Conservation (phyloP, 1,284 basidiomycete species). For the Cutaneotrichosporon cyanovorans region DNA sequence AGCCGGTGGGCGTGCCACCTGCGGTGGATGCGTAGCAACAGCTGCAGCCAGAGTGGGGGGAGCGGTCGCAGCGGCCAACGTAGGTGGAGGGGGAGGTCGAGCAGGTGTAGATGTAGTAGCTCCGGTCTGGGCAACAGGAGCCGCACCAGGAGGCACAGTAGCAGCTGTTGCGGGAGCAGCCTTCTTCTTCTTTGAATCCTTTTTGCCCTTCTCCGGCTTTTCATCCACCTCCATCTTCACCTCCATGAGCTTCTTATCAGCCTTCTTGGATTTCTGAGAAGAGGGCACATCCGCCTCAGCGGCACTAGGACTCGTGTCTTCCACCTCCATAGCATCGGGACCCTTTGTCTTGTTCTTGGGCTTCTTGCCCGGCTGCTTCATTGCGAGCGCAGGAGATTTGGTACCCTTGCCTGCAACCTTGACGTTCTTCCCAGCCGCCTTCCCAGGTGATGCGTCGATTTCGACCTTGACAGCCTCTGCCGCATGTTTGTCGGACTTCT, state of each 20-base stretch:
- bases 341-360: constrained; percentile 2
- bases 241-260: no score
- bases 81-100: background rate
- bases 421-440: constrained; percentile 5
- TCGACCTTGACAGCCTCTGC: constrained; percentile 4
- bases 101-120: background rate
- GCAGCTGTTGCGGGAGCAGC: background rate
- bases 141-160: background rate
- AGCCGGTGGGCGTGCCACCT: background rate
- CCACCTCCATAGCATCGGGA: constrained; percentile 19
- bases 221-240: no score
- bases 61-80: background rate
- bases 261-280: constrained; percentile 14
- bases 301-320: constrained; percentile 1
- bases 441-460: constrained; percentile 1
- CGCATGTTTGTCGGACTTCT: constrained; percentile 13
- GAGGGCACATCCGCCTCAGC: constrained; percentile 1
- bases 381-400: constrained; percentile 19
- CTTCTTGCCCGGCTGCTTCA: constrained; percentile 14
- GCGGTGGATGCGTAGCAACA: background rate
- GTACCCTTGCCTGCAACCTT: constrained; percentile 13
- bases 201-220: constrained; percentile 9
- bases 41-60: background rate
- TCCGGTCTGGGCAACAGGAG: background rate
- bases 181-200: constrained; percentile 26